Evolutionary conservation across 176 grass and related monocot genomes (phyloP).

Genomic region (Oryza nivara): DNA sequence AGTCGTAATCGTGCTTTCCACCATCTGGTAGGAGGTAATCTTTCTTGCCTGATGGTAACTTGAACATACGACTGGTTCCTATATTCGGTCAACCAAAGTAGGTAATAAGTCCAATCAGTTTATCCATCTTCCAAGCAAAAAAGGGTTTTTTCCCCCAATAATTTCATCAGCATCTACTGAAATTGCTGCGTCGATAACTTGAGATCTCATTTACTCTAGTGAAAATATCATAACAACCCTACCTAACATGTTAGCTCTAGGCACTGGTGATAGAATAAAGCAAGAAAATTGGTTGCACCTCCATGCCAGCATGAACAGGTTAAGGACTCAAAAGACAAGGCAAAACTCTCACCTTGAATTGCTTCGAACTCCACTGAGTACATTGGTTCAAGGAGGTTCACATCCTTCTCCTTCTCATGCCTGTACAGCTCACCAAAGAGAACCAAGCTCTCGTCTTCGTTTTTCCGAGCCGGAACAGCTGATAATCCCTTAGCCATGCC

Average conservation of each 20-base stretch:
- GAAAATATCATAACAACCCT: neutral
- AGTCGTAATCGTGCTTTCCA: conserved; percentile 65
- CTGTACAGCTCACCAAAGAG: conserved; percentile 63
- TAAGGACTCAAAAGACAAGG: neutral
- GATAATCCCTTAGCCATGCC: conserved; percentile 23
- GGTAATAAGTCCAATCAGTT: conserved; percentile 10
- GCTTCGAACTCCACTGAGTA: conserved; percentile 60
- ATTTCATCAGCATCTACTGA: neutral
- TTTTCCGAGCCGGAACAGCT: neutral
- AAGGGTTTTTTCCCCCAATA: neutral
- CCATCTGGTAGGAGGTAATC: conserved; percentile 48
- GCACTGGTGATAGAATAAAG: neutral
- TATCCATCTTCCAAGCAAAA: conserved; percentile 33
- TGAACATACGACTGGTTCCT: conserved; percentile 51
- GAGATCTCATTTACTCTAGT: neutral
- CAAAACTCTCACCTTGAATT: conserved; percentile 47
- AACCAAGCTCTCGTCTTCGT: conserved; percentile 64
- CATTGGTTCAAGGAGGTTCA: conserved; percentile 69
- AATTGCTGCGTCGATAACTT: neutral
- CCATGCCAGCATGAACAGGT: neutral
- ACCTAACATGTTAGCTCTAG: neutral
- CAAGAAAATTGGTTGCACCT: neutral
- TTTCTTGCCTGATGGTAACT: conserved; percentile 53
- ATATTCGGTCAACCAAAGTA: conserved; percentile 7
- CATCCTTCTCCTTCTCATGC: conserved; percentile 55